Conservation (phyloP, 2,329 filamentous ascomycete species). For the Aureobasidium leucospermi region DNA sequence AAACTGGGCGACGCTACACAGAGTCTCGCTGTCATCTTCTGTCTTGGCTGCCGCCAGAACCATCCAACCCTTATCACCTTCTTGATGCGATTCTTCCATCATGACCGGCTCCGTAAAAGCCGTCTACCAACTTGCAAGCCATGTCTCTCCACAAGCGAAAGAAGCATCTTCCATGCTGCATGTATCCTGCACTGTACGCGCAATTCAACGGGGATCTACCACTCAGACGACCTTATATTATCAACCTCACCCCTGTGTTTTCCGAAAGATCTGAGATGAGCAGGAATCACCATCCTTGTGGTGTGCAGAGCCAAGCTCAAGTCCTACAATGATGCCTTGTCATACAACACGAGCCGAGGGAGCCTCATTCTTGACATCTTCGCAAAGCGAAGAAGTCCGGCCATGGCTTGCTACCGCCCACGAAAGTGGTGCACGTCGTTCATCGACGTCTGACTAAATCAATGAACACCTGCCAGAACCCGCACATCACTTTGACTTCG, state of each 20-base stretch:
- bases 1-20: not conserved
- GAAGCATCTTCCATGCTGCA: not conserved
- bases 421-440: not conserved
- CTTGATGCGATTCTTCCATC: not conserved
- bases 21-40: not conserved
- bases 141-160: not conserved
- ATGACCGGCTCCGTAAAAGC: conserved; percentile 8
- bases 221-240: not conserved
- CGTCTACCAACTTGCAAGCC: not conserved
- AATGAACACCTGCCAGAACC: not conserved
- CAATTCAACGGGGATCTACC: not conserved
- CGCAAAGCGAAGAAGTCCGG: not conserved
- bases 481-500: not conserved
- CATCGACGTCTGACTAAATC: not conserved
- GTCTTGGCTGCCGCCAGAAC: conserved; percentile 9
- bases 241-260: not conserved
- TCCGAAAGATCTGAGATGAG: not conserved
- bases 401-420: not conserved
- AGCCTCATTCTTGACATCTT: not conserved
- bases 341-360: not conserved
- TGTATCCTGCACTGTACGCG: conserved; percentile 3
- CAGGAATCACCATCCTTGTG: not conserved
- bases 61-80: not conserved
- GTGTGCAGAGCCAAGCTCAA: not conserved
- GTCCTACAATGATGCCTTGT: not conserved